These are phyloP conservation scores for Selaginella moellendorffii DNA, from an alignment of 75 land plant species.

Conservation along the genomic window DNA sequence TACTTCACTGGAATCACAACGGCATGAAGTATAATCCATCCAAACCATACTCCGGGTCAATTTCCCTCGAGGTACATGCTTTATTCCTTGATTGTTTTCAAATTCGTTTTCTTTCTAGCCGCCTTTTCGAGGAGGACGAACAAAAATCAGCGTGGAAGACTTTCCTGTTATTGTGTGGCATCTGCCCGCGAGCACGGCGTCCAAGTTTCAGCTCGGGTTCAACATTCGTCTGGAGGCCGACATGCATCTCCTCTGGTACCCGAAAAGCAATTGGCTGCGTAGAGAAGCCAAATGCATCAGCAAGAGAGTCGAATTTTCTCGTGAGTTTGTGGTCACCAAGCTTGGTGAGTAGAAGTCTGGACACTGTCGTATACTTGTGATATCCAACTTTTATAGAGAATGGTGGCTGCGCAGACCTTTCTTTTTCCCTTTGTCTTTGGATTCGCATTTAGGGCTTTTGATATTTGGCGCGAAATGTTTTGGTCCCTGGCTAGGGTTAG, in stretches of 20 bases:
- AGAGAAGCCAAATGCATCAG: slow-evolving; percentile 1
- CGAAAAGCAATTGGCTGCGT: not conserved
- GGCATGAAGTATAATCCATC: slow-evolving; percentile 1
- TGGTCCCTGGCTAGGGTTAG: not conserved
- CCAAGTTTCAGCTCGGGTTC: slow-evolving; percentile 1
- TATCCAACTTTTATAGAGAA: not conserved
- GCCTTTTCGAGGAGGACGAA: slow-evolving; percentile 1
- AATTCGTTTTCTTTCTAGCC: slow-evolving; percentile 1
- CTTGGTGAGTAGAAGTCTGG: slow-evolving; percentile 1
- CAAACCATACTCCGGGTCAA: not conserved
- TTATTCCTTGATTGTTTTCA: slow-evolving; percentile 1
- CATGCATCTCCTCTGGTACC: slow-evolving; percentile 1
- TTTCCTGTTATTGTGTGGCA: slow-evolving; percentile 1
- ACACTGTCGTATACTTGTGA: slow-evolving; percentile 1
- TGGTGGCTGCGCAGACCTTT: not conserved
- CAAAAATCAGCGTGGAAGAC: slow-evolving; percentile 1
- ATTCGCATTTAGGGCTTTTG: slow-evolving; percentile 1
- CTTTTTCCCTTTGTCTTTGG: slow-evolving; percentile 1
- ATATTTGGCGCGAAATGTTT: slow-evolving; percentile 1
- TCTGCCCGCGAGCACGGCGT: slow-evolving; percentile 1
- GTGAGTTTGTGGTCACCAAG: slow-evolving; percentile 1
- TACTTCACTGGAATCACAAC: slow-evolving; percentile 1
- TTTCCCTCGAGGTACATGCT: slow-evolving; percentile 1
- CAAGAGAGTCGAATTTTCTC: slow-evolving; percentile 1
- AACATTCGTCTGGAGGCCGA: slow-evolving; percentile 1